Base-by-base conservation (phyloP, 257 asterid genomes). In the Coffea canephora region DNA sequence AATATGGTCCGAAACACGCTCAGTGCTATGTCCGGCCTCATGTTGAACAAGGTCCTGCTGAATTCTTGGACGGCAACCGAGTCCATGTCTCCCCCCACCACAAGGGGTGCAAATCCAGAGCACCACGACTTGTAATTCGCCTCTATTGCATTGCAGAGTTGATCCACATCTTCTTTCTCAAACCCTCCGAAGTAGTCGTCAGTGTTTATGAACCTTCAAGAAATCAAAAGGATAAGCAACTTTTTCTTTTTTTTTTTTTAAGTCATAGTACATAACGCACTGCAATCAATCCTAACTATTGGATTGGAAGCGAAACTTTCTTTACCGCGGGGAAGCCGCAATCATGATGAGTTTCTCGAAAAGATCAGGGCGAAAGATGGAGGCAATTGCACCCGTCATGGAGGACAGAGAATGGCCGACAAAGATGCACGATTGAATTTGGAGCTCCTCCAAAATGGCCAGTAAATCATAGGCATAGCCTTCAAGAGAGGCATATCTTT, bases 11-110 rank as follows among this genome's bases (percentile, higher is more conserved):
- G 91, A 62, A 86, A 88, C 21, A 91, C 89, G 77, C 91, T 90
- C 11, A 91, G 75, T 0, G 97, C 90, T 41, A 93, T 93, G 85
- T 93, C 97, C 0, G 94, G 97, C 18, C 96, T 87, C 94, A 92
- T 87, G 81, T 86, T 91, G 91, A 92, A 91, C 72, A 92, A 64
- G 0, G 93, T 89, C 64, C 96, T 81, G 87, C 96, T 92, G 85
- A 91, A 91, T 75, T 93, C 97, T 74, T 93, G 97, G 49, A 93
- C 90, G 21, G 92, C 92, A 52, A 85, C 88, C 0, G 93, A 90
- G 3, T 90, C 94, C 97, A 93, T 85, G 84, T 93, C 98, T 1
- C 93, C 93, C 1, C 96, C 94, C 0, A 93, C 86, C 25, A 87
- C 92, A 66, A 93, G 80, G 23, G 97, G 98, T 4, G 98, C 97